phyloP scores from a whole-genome alignment of 23 red algal genomes.

The Chondrus crispus region DNA sequence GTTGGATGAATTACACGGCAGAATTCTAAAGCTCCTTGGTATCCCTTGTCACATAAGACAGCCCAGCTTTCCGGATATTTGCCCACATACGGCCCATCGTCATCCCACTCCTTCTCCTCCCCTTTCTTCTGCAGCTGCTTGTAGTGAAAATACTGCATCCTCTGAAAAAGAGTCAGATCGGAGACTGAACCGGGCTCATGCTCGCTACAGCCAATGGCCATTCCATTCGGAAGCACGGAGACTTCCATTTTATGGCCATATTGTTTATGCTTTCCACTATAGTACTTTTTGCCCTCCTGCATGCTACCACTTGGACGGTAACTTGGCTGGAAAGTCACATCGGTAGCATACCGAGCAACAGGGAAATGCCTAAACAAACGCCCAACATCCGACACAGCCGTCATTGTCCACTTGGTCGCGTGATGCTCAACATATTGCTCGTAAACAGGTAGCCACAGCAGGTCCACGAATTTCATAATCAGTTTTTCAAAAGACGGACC shows the following conservation, averaged over 20 bases:
- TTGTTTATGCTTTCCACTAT: background rate
- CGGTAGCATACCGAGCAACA: background rate
- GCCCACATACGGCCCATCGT: too few species aligned
- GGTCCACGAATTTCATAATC: background rate
- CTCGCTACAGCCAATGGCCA: too few species aligned
- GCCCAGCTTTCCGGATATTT: background rate
- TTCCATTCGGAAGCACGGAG: background rate
- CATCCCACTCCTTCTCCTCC: too few species aligned
- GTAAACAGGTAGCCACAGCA: background rate
- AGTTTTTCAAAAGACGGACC: background rate
- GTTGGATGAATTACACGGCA: background rate
- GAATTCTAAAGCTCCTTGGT: background rate
- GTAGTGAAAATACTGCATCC: too few species aligned
- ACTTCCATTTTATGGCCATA: conserved; percentile 10
- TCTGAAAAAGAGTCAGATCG: too few species aligned
- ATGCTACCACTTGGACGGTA: background rate
- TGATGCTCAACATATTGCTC: background rate
- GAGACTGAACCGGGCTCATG: too few species aligned
- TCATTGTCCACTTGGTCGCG: background rate
- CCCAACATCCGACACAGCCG: background rate
- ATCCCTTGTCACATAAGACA: background rate
- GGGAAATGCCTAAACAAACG: background rate
- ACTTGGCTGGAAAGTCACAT: background rate
- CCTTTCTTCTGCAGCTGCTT: too few species aligned
- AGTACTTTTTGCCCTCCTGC: background rate